phyloP scores from a whole-genome alignment of 108 stramenopile genomes.

The Cyclotella cryptica region DNA sequence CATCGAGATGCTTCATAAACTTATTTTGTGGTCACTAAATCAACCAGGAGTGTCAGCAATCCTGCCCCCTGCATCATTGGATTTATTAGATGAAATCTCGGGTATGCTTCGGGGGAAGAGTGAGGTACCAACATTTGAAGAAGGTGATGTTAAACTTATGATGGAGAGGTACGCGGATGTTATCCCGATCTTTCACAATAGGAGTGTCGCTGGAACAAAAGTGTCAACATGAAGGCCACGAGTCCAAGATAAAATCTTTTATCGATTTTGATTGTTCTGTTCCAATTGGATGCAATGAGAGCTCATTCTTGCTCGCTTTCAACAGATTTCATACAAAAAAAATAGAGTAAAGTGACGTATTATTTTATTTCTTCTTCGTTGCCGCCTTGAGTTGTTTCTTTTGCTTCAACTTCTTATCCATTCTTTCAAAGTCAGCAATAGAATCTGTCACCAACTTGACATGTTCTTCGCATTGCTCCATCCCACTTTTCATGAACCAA shows the following conservation, averaged over 20 bases:
- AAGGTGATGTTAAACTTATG: constrained; percentile 43
- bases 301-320: background rate
- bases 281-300: too few relatives aligned
- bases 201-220: constrained; percentile 37
- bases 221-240: constrained; percentile 37
- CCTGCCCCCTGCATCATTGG: constrained; percentile 41
- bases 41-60: constrained; percentile 44
- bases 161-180: constrained; percentile 37
- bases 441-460: constrained; percentile 41
- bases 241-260: too few relatives aligned
- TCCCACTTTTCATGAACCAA: constrained; percentile 62
- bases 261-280: too few relatives aligned
- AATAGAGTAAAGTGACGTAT: background rate
- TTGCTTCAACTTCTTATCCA: constrained; percentile 33
- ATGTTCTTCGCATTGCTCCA: constrained; percentile 51
- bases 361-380: background rate
- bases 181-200: constrained; percentile 54
- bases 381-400: constrained; percentile 4
- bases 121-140: constrained; percentile 40
- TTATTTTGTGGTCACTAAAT: constrained; percentile 53
- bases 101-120: constrained; percentile 35
- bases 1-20: constrained; percentile 32
- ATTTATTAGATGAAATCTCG: constrained; percentile 40
- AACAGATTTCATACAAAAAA: background rate
- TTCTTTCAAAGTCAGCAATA: constrained; percentile 38